A percentile compares a stretch with the other conserved stretches of the same genome.
These are phyloP conservation scores for Nyssa sinensis DNA, from an alignment of 148 eudicot genomes.

Conservation along the genomic window DNA sequence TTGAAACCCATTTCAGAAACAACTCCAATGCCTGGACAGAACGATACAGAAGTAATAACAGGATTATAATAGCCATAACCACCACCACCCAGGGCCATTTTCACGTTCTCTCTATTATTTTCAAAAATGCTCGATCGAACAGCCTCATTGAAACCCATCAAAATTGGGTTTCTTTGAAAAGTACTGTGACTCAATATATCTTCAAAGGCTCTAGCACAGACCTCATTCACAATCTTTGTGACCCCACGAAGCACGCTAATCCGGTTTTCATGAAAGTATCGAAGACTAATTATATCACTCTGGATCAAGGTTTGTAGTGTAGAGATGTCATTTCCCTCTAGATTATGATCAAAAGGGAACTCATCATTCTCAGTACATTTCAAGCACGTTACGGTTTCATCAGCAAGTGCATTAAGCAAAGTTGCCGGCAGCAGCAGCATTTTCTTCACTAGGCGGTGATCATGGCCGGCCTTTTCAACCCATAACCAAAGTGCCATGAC, in stretches of 20 bases:
- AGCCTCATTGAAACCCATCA: neutral
- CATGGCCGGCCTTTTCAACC: slow-evolving; percentile 14
- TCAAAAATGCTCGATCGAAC: neutral
- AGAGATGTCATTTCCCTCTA: neutral
- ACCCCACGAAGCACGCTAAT: slow-evolving; percentile 16
- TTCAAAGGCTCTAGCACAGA: slow-evolving; percentile 23
- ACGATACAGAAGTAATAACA: neutral
- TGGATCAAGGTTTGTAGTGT: slow-evolving; percentile 4
- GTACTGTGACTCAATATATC: slow-evolving; percentile 13
- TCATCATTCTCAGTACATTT: slow-evolving; percentile 9
- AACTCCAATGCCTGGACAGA: neutral
- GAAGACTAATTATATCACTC: slow-evolving; percentile 6
- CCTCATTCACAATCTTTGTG: slow-evolving; percentile 3
- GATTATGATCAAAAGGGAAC: neutral
- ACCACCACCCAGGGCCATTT: neutral
- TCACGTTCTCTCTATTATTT: neutral
- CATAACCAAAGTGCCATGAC: slow-evolving; percentile 31
- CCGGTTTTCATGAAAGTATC: slow-evolving; percentile 19
- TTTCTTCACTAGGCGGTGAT: neutral
- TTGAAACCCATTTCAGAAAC: neutral
- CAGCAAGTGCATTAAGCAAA: slow-evolving; percentile 1
- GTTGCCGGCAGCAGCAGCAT: neutral
- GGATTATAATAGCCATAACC: neutral
- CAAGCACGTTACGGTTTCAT: slow-evolving; percentile 19
- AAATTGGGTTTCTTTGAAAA: neutral